Conservation (phyloP, 352 stramenopile genomes). For the Phytophthora megakarya region DNA sequence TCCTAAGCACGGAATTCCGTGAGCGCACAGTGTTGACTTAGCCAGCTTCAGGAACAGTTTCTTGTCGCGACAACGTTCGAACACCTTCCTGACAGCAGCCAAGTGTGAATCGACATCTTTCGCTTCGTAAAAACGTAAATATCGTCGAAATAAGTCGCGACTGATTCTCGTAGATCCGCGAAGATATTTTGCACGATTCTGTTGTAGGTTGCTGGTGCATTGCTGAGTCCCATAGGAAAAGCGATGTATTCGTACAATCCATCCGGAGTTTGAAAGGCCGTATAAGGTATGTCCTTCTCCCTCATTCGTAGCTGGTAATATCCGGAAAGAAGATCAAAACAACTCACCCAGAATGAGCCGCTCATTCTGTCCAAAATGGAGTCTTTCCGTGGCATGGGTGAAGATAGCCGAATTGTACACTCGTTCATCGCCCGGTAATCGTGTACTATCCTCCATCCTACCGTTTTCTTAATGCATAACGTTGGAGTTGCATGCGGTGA, state of each 20-base stretch:
- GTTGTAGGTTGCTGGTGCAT: background rate
- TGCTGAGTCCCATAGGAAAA: background rate
- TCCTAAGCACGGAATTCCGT: background rate
- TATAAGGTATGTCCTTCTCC: constrained; percentile 25
- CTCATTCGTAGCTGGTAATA: constrained; percentile 36
- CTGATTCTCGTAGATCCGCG: background rate
- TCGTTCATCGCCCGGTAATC: background rate
- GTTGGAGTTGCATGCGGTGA: too few relatives aligned
- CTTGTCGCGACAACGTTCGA: too few relatives aligned
- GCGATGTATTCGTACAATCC: constrained; percentile 29
- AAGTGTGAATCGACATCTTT: too few relatives aligned
- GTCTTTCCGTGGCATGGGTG: too few relatives aligned
- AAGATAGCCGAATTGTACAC: too few relatives aligned
- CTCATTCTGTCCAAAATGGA: too few relatives aligned
- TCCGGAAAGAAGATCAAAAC: constrained; percentile 26
- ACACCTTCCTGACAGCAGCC: too few relatives aligned
- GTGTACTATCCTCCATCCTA: too few relatives aligned
- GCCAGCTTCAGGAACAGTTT: background rate
- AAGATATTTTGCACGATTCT: background rate
- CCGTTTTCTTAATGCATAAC: too few relatives aligned
- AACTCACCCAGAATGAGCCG: too few relatives aligned
- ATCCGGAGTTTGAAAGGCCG: constrained; percentile 22
- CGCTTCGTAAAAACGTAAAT: too few relatives aligned
- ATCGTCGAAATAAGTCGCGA: too few relatives aligned
- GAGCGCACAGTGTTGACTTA: background rate